A percentile compares a stretch with the other conserved stretches of the same genome.
Conservation (phyloP, 2,329 filamentous ascomycete species). For the Dothistroma pini region DNA sequence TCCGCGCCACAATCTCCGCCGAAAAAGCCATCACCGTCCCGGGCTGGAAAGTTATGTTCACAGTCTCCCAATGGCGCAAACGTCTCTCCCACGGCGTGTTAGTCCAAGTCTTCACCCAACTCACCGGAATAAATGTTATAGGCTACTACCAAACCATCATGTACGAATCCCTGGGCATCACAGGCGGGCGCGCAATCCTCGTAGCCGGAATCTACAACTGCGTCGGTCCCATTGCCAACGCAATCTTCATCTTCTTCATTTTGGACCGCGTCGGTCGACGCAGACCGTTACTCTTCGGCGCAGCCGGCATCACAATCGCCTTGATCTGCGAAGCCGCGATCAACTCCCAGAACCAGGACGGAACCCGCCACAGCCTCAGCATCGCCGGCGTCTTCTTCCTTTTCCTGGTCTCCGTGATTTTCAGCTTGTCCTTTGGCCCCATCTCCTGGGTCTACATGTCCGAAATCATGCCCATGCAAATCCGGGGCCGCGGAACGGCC, state of each 20-base stretch:
- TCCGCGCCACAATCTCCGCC: conserved; percentile 59
- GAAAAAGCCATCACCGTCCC: conserved; percentile 53
- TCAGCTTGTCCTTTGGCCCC: conserved; percentile 58
- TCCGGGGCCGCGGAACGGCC: conserved; percentile 56
- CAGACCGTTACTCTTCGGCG: conserved; percentile 53
- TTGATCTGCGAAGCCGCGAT: conserved; percentile 59
- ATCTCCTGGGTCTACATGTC: conserved; percentile 63
- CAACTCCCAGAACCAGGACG: conserved; percentile 49
- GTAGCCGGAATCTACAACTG: conserved; percentile 60
- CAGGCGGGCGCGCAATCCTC: conserved; percentile 49
- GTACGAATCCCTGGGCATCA: conserved; percentile 56
- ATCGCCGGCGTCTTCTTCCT: conserved; percentile 63
- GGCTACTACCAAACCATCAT: conserved; percentile 61
- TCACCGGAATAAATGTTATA: conserved; percentile 62
- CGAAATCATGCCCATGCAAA: conserved; percentile 65
- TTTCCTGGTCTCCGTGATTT: conserved; percentile 59
- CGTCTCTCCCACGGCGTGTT: conserved; percentile 59
- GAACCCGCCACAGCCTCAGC: conserved; percentile 46
- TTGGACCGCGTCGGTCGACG: conserved; percentile 53
- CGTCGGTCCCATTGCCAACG: conserved; percentile 54
- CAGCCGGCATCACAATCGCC: conserved; percentile 53
- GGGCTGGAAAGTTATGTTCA: conserved; percentile 57
- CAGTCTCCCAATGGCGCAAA: conserved; percentile 56
- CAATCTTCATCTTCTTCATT: conserved; percentile 58
- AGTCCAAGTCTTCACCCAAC: conserved; percentile 63